These are phyloP conservation scores for Aspergillus panamensis DNA, from an alignment of 495 filamentous ascomycete species.

Conservation along the genomic window DNA sequence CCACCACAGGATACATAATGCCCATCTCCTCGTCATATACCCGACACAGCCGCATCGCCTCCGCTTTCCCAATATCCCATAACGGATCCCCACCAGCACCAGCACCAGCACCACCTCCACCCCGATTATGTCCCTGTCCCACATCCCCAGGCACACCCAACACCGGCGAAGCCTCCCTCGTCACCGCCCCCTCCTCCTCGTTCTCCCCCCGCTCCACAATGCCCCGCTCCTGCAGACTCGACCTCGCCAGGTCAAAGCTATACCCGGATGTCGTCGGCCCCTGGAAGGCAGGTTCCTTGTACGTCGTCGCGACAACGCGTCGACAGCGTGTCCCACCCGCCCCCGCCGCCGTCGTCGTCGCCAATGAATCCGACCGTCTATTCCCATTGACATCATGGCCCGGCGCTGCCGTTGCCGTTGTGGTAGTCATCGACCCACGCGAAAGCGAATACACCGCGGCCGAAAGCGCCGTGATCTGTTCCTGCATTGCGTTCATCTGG, in stretches of 20 bases:
- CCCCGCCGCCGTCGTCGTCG: not conserved
- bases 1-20: conserved; percentile 79
- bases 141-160: too few relatives aligned
- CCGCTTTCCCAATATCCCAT: conserved; percentile 68
- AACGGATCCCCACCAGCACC: conserved; percentile 64
- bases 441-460: conserved; percentile 32
- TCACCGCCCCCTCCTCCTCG: conserved; percentile 49
- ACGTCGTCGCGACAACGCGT: conserved; percentile 18
- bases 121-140: too few relatives aligned
- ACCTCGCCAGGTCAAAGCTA: conserved; percentile 76
- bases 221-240: conserved; percentile 76
- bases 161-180: conserved; percentile 45
- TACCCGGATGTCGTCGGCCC: conserved; percentile 80
- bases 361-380: too few relatives aligned
- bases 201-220: conserved; percentile 48
- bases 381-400: too few relatives aligned
- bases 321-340: too few relatives aligned
- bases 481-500: conserved; percentile 39
- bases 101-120: too few relatives aligned
- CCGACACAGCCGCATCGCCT: conserved; percentile 68
- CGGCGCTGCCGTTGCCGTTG: not conserved
- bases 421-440: not conserved
- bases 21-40: conserved; percentile 84
- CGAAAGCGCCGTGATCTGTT: conserved; percentile 32
- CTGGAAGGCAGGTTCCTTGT: conserved; percentile 54